Percentiles rank a stretch among this genome's conserved stretches.
phyloP scores from a whole-genome alignment of 1,284 basidiomycete species.

The Xerocomus amazonicus region DNA sequence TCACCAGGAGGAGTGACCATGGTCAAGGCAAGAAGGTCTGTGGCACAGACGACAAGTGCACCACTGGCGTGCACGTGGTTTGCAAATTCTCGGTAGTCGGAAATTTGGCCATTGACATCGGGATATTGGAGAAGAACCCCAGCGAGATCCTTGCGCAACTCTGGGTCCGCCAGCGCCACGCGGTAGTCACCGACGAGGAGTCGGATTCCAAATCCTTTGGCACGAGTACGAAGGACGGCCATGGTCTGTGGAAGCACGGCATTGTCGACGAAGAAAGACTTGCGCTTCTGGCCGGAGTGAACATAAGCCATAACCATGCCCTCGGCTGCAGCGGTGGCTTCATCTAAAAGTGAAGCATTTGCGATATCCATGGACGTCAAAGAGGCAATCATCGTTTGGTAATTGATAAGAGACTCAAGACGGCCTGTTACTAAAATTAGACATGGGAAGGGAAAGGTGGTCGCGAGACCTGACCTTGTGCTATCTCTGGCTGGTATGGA shows the following conservation, averaged over 20 bases:
- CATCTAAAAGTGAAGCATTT: conserved; percentile 89
- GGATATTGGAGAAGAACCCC: conserved; percentile 93
- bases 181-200: conserved; percentile 66
- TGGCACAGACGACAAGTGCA: conserved; percentile 82
- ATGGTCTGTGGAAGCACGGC: conserved; percentile 85
- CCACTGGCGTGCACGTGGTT: conserved; percentile 71
- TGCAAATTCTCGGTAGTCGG: conserved; percentile 72
- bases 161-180: conserved; percentile 50
- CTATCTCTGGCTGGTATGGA: conserved; percentile 90
- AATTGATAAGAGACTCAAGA: conserved; percentile 95
- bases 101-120: conserved; percentile 83
- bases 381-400: conserved; percentile 95
- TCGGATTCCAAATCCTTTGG: conserved; percentile 86
- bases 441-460: conserved; percentile 2
- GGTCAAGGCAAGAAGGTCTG: conserved; percentile 90
- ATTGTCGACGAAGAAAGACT: conserved; percentile 80
- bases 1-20: conserved; percentile 95
- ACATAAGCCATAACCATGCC: conserved; percentile 85
- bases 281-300: conserved; percentile 67
- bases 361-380: conserved; percentile 94
- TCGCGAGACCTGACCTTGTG: conserved; percentile 63
- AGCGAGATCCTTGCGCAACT: conserved; percentile 64
- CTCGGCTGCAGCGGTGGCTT: conserved; percentile 91
- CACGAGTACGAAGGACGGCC: conserved; percentile 82
- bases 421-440: conserved; percentile 54